Evolutionary conservation across 495 filamentous ascomycete species (phyloP), one percentile per base, ranked within the genome.

Genomic region (Tuber microsphaerosporum): DNA sequence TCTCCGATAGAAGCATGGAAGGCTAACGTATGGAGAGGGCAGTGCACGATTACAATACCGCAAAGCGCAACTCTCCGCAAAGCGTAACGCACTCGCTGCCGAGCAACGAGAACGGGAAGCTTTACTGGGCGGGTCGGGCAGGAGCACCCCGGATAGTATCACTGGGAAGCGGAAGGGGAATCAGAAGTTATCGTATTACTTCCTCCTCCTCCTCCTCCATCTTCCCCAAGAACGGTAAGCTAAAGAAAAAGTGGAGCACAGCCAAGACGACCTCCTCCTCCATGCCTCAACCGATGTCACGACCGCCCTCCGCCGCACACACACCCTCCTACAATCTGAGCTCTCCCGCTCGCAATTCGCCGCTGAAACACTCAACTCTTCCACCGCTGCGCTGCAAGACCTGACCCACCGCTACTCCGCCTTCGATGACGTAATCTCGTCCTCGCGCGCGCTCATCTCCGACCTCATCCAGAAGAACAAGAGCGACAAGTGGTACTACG

Each of bases 401-500:
- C 87, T 99, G 5, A 89, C 90, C 4, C 90, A 93, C 77, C 90
- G 88, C 1, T 99, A 99, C 81, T 89, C 85, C 46, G 88, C 88
- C 42, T 88, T 98, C 22, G 93, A 94, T 79, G 88, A 88, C 43
- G 85, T 98, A 74, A 85, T 99, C 41, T 85, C 89, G 1, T 90
- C 87, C 48, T 92, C 91, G 31, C 88, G 90, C 74, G 91, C 89
- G 75, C 88, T 99, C 22, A 88, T 97, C 17, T 88, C 88, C 22
- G 92, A 92, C 39, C 85, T 99, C 70, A 86, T 97, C 46, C 89
- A 89, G 79, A 93, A 92, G 44, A 92, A 94, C 81, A 97, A 97
- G 85, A 94, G 91, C 61, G 95, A 98, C 84, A 95, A 93, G 5
- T 99, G 95, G 95, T 99, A 99, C 80, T 87, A 97, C 42, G 90